Percentiles rank a stretch among this genome's conserved stretches.
These are phyloP conservation scores for Clitopilus hobsonii DNA, from an alignment of 768 basidiomycete genomes.

Conservation along the genomic window DNA sequence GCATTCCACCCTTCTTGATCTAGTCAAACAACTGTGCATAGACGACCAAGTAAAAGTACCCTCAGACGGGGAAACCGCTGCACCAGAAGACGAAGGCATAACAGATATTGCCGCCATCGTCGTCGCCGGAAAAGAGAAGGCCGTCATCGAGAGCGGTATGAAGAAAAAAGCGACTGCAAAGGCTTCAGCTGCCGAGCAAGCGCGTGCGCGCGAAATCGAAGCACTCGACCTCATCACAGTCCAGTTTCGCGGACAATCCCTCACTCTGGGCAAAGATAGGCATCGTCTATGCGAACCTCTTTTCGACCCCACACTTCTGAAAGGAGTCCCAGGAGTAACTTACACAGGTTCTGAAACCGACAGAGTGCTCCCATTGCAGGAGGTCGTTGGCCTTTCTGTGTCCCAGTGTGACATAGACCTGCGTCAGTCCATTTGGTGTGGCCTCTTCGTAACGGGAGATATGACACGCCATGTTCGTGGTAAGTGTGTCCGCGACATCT, in stretches of 20 bases:
- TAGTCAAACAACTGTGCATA: conserved; percentile 59
- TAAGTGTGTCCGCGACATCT: conserved; percentile 19
- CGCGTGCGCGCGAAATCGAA: conserved; percentile 77
- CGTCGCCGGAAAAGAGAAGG: conserved; percentile 87
- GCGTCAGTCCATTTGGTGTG: conserved; percentile 72
- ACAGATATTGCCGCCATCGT: conserved; percentile 89
- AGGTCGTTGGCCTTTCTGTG: conserved; percentile 63
- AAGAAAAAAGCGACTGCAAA: conserved; percentile 72
- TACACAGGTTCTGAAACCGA: conserved; percentile 17
- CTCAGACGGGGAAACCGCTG: conserved; percentile 65
- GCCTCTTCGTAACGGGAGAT: conserved; percentile 78
- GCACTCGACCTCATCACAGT: conserved; percentile 78
- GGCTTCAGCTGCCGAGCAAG: conserved; percentile 74
- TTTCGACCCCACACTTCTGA: conserved; percentile 66
- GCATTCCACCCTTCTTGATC: conserved; percentile 50
- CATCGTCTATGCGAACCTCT: conserved; percentile 91
- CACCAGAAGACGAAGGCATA: conserved; percentile 75
- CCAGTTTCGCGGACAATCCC: conserved; percentile 62
- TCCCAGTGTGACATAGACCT: conserved; percentile 57
- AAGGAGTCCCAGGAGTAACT: conserved; percentile 24
- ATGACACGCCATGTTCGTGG: conserved; percentile 70
- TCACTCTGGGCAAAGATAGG: conserved; percentile 82
- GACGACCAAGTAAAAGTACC: conserved; percentile 70
- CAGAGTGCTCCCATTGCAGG: conserved; percentile 50
- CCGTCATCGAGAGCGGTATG: conserved; percentile 81